phyloP scores from a whole-genome alignment of 2,329 filamentous ascomycete species.

The Bipolaris bicolor region DNA sequence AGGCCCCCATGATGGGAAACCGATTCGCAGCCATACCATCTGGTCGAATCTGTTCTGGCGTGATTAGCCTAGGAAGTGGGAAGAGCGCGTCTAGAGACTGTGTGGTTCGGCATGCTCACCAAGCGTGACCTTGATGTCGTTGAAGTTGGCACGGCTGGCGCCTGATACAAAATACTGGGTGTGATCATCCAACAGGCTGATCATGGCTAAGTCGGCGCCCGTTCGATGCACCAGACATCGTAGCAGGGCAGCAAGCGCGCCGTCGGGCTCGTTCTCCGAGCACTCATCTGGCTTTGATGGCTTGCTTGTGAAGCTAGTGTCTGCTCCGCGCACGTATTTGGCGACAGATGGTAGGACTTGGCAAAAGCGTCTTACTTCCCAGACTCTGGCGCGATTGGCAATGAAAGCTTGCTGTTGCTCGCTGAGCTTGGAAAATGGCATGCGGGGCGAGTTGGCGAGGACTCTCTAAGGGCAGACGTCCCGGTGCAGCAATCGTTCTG shows the following conservation, averaged over 20 bases:
- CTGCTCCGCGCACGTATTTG: conserved; percentile 6
- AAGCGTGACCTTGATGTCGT: conserved; percentile 10
- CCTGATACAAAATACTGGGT: conserved; percentile 16
- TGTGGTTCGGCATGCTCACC: conserved; percentile 1
- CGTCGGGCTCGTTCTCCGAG: conserved; percentile 3
- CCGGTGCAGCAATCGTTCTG: not conserved
- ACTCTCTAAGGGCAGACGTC: not conserved
- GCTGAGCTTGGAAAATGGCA: conserved; percentile 10
- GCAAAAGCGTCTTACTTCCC: conserved; percentile 15
- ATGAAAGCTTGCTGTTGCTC: conserved; percentile 13
- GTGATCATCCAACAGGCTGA: conserved; percentile 14
- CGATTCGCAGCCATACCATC: conserved; percentile 16
- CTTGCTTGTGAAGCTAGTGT: conserved; percentile 3
- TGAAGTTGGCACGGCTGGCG: conserved; percentile 7
- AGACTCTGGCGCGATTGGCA: conserved; percentile 10
- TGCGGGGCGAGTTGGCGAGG: conserved; percentile 3
- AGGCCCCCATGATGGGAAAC: conserved; percentile 14
- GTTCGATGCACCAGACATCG: conserved; percentile 13
- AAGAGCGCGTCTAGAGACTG: not conserved
- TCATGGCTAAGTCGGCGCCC: conserved; percentile 11
- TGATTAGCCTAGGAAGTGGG: not conserved
- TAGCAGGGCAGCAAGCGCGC: conserved; percentile 11
- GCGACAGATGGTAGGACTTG: conserved; percentile 12
- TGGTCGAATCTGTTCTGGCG: conserved; percentile 7
- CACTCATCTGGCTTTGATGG: conserved; percentile 1